Base-by-base conservation (phyloP, 192 early-diverging fungal genomes). In the Allomyces arbusculus region DNA sequence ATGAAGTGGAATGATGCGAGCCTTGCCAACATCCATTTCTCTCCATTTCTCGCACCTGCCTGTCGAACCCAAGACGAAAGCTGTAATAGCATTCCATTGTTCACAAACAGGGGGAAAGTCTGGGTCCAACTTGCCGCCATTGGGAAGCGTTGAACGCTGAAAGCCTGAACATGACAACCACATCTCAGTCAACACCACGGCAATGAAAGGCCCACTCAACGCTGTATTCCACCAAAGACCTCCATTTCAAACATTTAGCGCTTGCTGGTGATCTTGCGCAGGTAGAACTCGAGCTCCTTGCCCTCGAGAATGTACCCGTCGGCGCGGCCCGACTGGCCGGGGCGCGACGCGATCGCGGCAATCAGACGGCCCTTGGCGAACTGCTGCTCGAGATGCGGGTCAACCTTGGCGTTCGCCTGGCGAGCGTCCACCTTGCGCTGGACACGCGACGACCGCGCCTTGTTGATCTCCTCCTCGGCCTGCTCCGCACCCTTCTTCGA, bases 251-350 rank as follows among this genome's bases (percentile, higher is more conserved):
- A 40, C 26, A n/a, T 66, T 68, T 67, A 67, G 73, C 82, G 80
- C 74, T 80, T 85, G 74, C 76, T 80, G 78, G 82, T 86, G 77
- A 94, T 78, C 83, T 89, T 89, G 70, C 82, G 80, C 74, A 85
- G 74, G 88, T 98, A 98, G 89, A 98, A 98, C 68, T 96, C 95
- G 71, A 98, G 89, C 83, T 98, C 95, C 86, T 95, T 93, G 71
- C 95, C 95, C 78, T 98, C 95, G 63, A 98, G 84, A 74, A 98
- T 89, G 86, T 97, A 96, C 65, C 95, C 95, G 77, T 98, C 95
- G 71, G 83, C 81, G 75, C 95, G 89, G 69, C 95, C 95, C 73
- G 89, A 89, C 83, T 98, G 95, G 74, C 95, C 95, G 40, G 94
- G 95, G 73, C 94, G 89, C 69, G 95, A 98, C 61, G 91, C 75